Evolutionary conservation across 1,284 basidiomycete species (phyloP), one percentile per base, ranked within the genome.

Genomic region (Cryptococcus sp.): DNA sequence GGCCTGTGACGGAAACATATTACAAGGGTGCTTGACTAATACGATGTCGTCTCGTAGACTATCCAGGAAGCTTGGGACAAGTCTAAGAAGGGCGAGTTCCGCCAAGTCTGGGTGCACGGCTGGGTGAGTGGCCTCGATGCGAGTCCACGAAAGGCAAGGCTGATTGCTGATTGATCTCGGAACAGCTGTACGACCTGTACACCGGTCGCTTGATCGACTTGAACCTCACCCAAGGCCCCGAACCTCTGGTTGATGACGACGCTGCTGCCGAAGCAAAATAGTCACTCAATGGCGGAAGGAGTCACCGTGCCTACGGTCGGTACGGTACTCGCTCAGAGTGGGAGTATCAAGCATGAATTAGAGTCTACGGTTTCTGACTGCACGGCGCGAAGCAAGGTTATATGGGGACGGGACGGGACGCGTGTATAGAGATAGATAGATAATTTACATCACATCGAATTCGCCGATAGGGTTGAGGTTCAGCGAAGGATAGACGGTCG

Each of bases 171-270:
- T 27, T 6, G 22, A n/a, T 6, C n/a, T 35, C 10, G 10, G 3
- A 5, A 44, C 45, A 72, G 84, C 52, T 93, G 42, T 93, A 91
- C 75, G 86, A 91, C 55, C 76, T 93, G 57, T 84, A 81, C 53
- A 84, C 81, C 11, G 92, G 91, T 10, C 80, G 80, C 54, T 78
- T 94, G 76, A 81, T 81, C 66, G 91, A 94, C 70, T 79, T 94
- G 57, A 82, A 81, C 20, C 75, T 90, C 57, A 60, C 63, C 17
- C 60, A 68, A 39, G 70, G 70, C 25, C 70, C 68, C 7, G 54
- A 68, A 53, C 61, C 61, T n/a, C 54, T 62, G 38, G 49, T 53
- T 22, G 48, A 61, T 22, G 38, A 57, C 49, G 40, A 46, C 17
- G 40, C 49, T 19, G 23, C 17, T 54, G 8, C 31, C 31, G 31